A percentile compares a stretch with the other conserved stretches of the same genome.
Conservation (phyloP, 2,329 filamentous ascomycete genomes). For the Phaeophleospora eucalypticola region DNA sequence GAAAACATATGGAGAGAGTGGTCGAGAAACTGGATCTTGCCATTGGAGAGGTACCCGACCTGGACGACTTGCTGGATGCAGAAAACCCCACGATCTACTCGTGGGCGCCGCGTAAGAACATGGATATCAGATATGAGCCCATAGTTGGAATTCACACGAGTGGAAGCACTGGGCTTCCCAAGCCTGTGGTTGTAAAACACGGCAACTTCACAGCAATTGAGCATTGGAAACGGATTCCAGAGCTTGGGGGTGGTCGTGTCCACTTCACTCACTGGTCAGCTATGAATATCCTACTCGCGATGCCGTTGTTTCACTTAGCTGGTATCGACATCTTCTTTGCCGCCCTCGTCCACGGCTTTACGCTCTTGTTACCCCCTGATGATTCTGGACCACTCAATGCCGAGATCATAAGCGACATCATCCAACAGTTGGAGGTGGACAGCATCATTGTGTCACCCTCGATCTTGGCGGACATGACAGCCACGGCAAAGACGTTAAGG, state of each 20-base stretch:
- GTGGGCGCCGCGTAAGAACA: slow-evolving; percentile 11
- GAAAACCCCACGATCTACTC: slow-evolving; percentile 6
- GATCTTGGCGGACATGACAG: slow-evolving; percentile 13
- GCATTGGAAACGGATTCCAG: slow-evolving; percentile 10
- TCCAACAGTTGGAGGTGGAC: slow-evolving; percentile 8
- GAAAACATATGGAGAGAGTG: slow-evolving; percentile 5
- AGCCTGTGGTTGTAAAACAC: slow-evolving; percentile 14
- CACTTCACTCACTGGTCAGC: slow-evolving; percentile 10
- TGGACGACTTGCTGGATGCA: slow-evolving; percentile 12
- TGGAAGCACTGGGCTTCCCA: slow-evolving; percentile 15
- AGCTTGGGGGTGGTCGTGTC: slow-evolving; percentile 3
- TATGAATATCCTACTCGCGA: slow-evolving; percentile 4
- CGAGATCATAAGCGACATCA: slow-evolving; percentile 9
- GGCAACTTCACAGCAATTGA: slow-evolving; percentile 14
- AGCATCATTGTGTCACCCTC: slow-evolving; percentile 6
- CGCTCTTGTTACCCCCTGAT: slow-evolving; percentile 7
- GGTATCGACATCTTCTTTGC: slow-evolving; percentile 11
- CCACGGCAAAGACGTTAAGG: slow-evolving; percentile 5
- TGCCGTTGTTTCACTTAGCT: slow-evolving; percentile 14
- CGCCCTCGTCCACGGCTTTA: slow-evolving; percentile 8
- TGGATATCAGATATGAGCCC: slow-evolving; percentile 10
- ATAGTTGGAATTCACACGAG: slow-evolving; percentile 15
- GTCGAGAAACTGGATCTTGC: slow-evolving; percentile 11
- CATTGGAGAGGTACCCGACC: slow-evolving; percentile 12
- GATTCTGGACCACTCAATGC: slow-evolving; percentile 3